phyloP scores from a whole-genome alignment of 148 eudicot genomes.

The Oxyria digyna region DNA sequence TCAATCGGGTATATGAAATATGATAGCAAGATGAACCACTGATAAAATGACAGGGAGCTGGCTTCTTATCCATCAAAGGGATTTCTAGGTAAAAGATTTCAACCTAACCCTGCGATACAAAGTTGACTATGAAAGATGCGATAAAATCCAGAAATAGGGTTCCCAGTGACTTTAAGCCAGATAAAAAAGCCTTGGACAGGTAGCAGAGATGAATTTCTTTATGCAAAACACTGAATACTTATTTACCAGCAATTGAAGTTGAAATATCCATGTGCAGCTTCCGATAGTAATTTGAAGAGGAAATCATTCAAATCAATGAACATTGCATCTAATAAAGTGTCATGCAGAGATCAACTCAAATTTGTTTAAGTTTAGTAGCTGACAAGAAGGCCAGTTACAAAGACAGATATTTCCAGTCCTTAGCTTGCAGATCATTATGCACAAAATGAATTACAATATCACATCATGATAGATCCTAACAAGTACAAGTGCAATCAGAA shows the following conservation, averaged over 20 bases:
- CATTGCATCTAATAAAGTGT: not conserved
- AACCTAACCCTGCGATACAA: not conserved
- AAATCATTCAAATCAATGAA: not conserved
- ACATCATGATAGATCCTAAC: not conserved
- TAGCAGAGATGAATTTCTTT: not conserved
- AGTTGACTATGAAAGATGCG: not conserved
- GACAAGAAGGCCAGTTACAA: not conserved
- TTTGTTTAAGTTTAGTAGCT: not conserved
- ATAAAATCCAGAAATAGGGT: not conserved
- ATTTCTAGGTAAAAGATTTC: not conserved
- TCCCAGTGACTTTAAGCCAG: not conserved
- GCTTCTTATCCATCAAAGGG: not conserved
- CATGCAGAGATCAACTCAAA: not conserved
- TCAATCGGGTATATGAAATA: not conserved
- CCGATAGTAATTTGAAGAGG: not conserved
- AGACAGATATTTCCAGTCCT: not conserved
- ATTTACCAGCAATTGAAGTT: not conserved
- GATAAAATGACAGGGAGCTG: not conserved
- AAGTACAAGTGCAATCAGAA: not conserved
- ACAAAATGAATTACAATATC: not conserved
- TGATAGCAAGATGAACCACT: not conserved
- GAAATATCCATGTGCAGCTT: not conserved
- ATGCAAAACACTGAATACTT: not conserved
- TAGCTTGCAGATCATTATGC: not conserved
- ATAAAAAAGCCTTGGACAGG: not conserved